Evolutionary conservation across 2,329 filamentous ascomycete genomes (phyloP).

Genomic region (Sporothrix sp.): DNA sequence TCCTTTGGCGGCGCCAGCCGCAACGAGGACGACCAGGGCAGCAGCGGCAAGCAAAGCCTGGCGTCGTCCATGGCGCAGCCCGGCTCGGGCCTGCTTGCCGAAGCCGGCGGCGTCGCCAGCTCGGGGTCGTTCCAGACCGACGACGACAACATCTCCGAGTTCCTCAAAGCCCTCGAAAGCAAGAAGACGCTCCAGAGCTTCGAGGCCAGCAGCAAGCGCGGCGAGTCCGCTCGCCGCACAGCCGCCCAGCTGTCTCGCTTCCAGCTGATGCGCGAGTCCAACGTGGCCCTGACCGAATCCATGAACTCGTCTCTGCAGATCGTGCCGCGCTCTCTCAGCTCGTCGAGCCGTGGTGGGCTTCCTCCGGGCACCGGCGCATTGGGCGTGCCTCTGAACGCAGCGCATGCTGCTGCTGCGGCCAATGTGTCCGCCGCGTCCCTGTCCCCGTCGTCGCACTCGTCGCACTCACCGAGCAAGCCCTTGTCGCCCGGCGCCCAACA

Average conservation of each 20-base stretch:
- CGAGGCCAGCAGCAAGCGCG: slow-evolving; percentile 54
- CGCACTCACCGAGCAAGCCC: slow-evolving; percentile 78
- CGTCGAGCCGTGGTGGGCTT: slow-evolving; percentile 55
- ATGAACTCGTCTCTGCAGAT: slow-evolving; percentile 84
- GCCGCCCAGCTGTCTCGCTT: slow-evolving; percentile 75
- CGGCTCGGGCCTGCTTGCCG: slow-evolving; percentile 70
- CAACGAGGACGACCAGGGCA: slow-evolving; percentile 61
- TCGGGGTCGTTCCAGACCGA: slow-evolving; percentile 62
- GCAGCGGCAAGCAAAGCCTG: slow-evolving; percentile 70
- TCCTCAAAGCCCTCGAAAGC: slow-evolving; percentile 77
- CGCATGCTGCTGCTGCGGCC: not conserved
- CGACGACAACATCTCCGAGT: slow-evolving; percentile 88
- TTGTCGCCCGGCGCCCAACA: slow-evolving; percentile 86
- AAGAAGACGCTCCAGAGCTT: slow-evolving; percentile 81
- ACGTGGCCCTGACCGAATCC: slow-evolving; percentile 80
- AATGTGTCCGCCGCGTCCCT: too few relatives aligned
- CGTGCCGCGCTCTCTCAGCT: slow-evolving; percentile 71
- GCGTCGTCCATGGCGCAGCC: slow-evolving; percentile 61
- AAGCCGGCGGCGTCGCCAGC: slow-evolving; percentile 48
- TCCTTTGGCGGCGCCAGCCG: slow-evolving; percentile 67
- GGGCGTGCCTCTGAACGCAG: not conserved
- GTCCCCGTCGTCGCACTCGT: slow-evolving; percentile 68
- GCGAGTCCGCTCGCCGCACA: slow-evolving; percentile 63
- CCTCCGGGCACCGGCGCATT: slow-evolving; percentile 43
- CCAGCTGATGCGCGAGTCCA: slow-evolving; percentile 80